Percentiles rank a stretch among this genome's conserved stretches.
Conservation (phyloP, 1,284 basidiomycete species). For the Peniophora sp. region DNA sequence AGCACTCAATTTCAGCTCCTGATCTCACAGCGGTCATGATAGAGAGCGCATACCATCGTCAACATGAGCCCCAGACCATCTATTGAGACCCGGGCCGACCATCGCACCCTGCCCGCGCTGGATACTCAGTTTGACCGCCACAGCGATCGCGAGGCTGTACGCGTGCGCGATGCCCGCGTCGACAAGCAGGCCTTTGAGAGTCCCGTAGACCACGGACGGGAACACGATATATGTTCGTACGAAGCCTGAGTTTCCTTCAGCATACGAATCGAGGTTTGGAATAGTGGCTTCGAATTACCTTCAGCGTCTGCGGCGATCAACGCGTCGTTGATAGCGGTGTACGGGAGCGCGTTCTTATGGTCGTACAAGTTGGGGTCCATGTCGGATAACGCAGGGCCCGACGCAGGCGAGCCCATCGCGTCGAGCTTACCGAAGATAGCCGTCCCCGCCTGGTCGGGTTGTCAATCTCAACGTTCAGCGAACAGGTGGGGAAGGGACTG, state of each 20-base stretch:
- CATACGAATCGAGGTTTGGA: too few species aligned
- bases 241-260: conserved; percentile 30
- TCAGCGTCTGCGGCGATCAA: conserved; percentile 33
- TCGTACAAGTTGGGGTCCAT: too few species aligned
- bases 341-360: not conserved
- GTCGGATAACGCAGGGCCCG: too few species aligned
- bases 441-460: too few species aligned
- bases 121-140: conserved; percentile 28
- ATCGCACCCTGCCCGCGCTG: conserved; percentile 17
- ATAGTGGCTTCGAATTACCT: too few species aligned
- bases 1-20: too few species aligned
- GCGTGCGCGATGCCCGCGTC: conserved; percentile 36
- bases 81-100: conserved; percentile 26
- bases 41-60: conserved; percentile 31
- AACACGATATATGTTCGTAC: conserved; percentile 39
- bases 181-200: conserved; percentile 35
- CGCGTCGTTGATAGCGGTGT: not conserved
- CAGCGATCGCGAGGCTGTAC: conserved; percentile 37
- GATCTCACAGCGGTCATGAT: too few species aligned
- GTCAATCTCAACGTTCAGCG: too few species aligned
- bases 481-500: too few species aligned
- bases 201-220: conserved; percentile 40
- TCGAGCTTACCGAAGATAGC: too few species aligned
- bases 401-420: too few species aligned
- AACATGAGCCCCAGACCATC: conserved; percentile 38